Base-by-base conservation (phyloP, 2,329 filamentous ascomycete genomes). In the Alternaria triticimaculans region DNA sequence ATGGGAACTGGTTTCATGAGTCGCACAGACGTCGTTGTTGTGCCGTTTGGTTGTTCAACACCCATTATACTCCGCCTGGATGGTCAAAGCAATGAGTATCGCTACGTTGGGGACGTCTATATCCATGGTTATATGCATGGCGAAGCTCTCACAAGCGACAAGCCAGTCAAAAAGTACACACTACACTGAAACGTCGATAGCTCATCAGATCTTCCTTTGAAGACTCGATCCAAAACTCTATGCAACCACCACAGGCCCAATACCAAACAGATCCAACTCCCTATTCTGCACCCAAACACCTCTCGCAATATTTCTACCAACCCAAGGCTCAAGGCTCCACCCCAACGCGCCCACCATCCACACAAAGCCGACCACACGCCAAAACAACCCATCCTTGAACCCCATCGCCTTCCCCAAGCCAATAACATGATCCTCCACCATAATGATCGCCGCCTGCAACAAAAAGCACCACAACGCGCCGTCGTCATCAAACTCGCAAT, bases 401-500 rank as follows among this genome's bases (percentile, higher is more conserved):
- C 76, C 75, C 3, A 71, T 9, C 6, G 44, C 45, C 55, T 71
- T 70, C 0, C 70, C 75, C 7, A 73, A 43, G 6, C 66, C 69
- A 15, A 78, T 72, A 2, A 74, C 28, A 58, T 78, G 74, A 48
- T 76, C 75, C 49, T 78, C 75, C 11, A 74, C n/a, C 50, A 75
- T 58, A 14, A 78, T 78, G 6, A 71, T 61, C 0, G 63, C 55
- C 0, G 75, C 74, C 48, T 78, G 76, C 3, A 37, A 51, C 10
- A 78, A 28, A 48, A 76, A 77, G 20, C 58, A 66, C 4, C 21
- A 28, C 6, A 75, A 54, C 3, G 69, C 62, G 0, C 48, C 64
- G 44, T 72, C 67, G 14, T 72, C 73, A 3, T 69, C 45, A 9
- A 64, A 62, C 6, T 61, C 65, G 2, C 54, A 30, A 58, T 67